phyloP scores from a whole-genome alignment of 2,329 filamentous ascomycete genomes.

The Trichoderma semiorbis region DNA sequence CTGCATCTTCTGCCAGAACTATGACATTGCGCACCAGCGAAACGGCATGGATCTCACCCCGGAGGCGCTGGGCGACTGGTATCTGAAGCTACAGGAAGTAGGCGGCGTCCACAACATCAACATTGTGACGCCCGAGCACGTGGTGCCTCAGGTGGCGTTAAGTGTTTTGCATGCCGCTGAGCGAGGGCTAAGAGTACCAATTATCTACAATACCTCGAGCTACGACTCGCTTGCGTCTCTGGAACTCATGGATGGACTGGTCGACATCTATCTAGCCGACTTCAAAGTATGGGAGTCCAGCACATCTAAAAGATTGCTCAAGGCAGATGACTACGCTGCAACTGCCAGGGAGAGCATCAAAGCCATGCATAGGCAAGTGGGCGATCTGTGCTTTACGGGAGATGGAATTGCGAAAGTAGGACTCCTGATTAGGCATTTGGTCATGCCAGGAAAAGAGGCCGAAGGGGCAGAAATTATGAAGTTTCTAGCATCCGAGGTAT shows the following conservation, averaged over 20 bases:
- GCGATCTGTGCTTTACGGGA: constrained; percentile 75
- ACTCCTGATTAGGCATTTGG: constrained; percentile 71
- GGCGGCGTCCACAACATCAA: constrained; percentile 90
- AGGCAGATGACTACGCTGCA: constrained; percentile 71
- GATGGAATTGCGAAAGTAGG: constrained; percentile 80
- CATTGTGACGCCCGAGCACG: constrained; percentile 80
- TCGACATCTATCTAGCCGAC: constrained; percentile 85
- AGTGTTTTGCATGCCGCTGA: constrained; percentile 71
- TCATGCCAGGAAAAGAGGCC: constrained; percentile 77
- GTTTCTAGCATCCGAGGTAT: constrained; percentile 71
- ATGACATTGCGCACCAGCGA: constrained; percentile 78
- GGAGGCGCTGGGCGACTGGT: constrained; percentile 78
- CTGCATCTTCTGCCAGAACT: constrained; percentile 77
- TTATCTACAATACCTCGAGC: constrained; percentile 81
- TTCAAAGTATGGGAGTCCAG: constrained; percentile 75
- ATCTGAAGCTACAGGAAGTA: constrained; percentile 73
- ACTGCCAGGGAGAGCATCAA: constrained; percentile 73
- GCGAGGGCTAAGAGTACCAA: constrained; percentile 65
- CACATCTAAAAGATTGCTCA: constrained; percentile 68
- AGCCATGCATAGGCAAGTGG: constrained; percentile 77
- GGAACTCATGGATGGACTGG: constrained; percentile 69
- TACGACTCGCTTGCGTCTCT: constrained; percentile 75
- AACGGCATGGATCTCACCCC: constrained; percentile 77
- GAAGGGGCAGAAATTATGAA: constrained; percentile 72
- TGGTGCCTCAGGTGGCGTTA: constrained; percentile 77